Conservation (phyloP, 2,329 filamentous ascomycete species). For the Claviceps spartinae region DNA sequence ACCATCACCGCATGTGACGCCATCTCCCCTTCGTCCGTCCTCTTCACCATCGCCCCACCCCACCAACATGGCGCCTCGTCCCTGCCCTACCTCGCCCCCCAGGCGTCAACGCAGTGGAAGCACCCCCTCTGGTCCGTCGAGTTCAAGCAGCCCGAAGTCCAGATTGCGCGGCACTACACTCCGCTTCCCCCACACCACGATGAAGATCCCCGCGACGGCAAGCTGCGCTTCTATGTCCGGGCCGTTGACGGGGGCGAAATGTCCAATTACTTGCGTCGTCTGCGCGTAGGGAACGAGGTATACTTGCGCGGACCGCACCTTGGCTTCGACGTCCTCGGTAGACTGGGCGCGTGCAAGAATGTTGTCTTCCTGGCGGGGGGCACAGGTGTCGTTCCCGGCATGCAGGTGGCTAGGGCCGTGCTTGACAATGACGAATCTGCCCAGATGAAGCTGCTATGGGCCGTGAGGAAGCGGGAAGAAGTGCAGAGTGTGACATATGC, state of each 20-base stretch:
- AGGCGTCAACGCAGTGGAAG: slow-evolving; percentile 14
- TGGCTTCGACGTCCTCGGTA: slow-evolving; percentile 41
- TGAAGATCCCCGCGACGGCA: slow-evolving; percentile 21
- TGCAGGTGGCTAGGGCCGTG: slow-evolving; percentile 62
- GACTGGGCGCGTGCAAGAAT: slow-evolving; percentile 17
- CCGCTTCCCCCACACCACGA: slow-evolving; percentile 49
- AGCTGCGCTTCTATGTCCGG: slow-evolving; percentile 65
- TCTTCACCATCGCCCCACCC: slow-evolving; percentile 48
- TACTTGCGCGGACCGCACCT: slow-evolving; percentile 67
- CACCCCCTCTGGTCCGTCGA: slow-evolving; percentile 75
- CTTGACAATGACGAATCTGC: slow-evolving; percentile 23
- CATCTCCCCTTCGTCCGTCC: slow-evolving; percentile 53
- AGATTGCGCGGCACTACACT: slow-evolving; percentile 86
- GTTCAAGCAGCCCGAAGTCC: slow-evolving; percentile 85
- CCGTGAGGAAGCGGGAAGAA: slow-evolving; percentile 46
- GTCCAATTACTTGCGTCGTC: slow-evolving; percentile 60
- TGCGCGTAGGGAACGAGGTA: slow-evolving; percentile 49
- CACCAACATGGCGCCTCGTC: slow-evolving; percentile 11
- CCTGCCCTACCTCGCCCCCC: slow-evolving; percentile 15
- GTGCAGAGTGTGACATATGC: slow-evolving; percentile 20
- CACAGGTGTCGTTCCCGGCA: slow-evolving; percentile 79
- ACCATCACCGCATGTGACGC: slow-evolving; percentile 45
- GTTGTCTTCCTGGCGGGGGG: slow-evolving; percentile 83
- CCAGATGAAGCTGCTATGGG: slow-evolving; percentile 66
- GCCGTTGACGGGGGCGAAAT: slow-evolving; percentile 70